Base-by-base conservation (phyloP, 1,139 yeast genomes). In the Geotrichum phurueaensis region DNA sequence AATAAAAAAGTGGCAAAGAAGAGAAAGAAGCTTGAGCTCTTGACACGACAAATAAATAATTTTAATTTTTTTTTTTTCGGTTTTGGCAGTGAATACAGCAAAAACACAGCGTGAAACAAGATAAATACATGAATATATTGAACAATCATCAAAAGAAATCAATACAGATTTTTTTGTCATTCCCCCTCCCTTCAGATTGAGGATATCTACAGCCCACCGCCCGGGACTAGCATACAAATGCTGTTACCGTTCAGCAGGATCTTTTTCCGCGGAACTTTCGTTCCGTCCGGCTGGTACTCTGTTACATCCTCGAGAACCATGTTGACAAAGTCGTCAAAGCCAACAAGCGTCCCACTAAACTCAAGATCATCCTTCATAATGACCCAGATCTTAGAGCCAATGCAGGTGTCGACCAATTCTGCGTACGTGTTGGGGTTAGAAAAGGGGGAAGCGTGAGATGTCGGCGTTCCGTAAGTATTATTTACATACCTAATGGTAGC, bases 281-380 rank as follows among this genome's bases (percentile, higher is more conserved):
- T 74, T 53, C 79, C 81, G 25, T 78, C 78, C 12, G 72, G 76
- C 20, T 76, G 79, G 60, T 75, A 74, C 73, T 91, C 98, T 9
- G 82, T 81, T 45, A 89, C 97, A 68, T 90, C 86, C 69, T 87
- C 88, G 64, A 92, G 80, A 12, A 94, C 96, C 79, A 92, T 86
- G 74, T 94, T 94, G 64, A 94, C 98, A 69, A 86, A 92, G 73
- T 94, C 98, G 73, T 94, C 99, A 73, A 94, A 92, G 0, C 98
- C 99, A 31, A 87, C 83, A 59, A 94, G 79, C 10, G 86, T 89
- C 1, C 99, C 99, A 29, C 83, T 81, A 73, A 91, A 94, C 73
- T 92, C 97, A 65, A 62, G 60, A 4, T 86, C 84, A 62, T 84
- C 82, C 66, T 88, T 85, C 79, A 91, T 80, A 61, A 92, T 81